Conservation (phyloP, 257 asterid species). For the Catharanthus roseus region DNA sequence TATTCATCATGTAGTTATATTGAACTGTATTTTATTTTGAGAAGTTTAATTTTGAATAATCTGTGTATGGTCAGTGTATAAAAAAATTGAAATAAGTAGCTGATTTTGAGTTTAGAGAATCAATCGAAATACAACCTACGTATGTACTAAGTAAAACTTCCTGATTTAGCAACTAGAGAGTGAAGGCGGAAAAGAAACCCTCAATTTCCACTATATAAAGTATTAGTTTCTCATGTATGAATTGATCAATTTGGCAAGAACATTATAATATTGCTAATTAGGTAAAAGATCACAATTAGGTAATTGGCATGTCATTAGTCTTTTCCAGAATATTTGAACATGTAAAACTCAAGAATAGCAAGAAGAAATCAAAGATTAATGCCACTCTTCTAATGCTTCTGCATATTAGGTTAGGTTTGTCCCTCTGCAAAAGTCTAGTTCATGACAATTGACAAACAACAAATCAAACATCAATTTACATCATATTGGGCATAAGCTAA, state of each 20-base stretch:
- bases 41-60: no score
- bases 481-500: no score
- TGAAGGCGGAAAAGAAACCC: not conserved
- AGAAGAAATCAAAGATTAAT: not conserved
- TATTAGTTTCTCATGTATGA: not conserved
- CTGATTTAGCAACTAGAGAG: not conserved
- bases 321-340: not conserved
- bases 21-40: no score
- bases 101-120: no score
- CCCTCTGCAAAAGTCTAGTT: not conserved
- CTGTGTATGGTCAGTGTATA: no score
- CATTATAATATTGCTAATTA: not conserved
- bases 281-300: not conserved
- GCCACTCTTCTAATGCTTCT: no score
- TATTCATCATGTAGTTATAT: no score
- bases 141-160: not conserved
- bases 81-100: no score
- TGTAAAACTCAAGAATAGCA: not conserved
- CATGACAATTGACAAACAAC: no score
- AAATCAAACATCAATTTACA: no score
- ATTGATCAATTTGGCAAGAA: not conserved
- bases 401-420: not conserved
- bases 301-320: not conserved
- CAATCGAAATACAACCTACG: no score
- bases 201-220: not conserved